Percentiles rank a stretch among this genome's conserved stretches.
Conservation (phyloP, 352 stramenopile species). For the Phytophthora uliginosa region DNA sequence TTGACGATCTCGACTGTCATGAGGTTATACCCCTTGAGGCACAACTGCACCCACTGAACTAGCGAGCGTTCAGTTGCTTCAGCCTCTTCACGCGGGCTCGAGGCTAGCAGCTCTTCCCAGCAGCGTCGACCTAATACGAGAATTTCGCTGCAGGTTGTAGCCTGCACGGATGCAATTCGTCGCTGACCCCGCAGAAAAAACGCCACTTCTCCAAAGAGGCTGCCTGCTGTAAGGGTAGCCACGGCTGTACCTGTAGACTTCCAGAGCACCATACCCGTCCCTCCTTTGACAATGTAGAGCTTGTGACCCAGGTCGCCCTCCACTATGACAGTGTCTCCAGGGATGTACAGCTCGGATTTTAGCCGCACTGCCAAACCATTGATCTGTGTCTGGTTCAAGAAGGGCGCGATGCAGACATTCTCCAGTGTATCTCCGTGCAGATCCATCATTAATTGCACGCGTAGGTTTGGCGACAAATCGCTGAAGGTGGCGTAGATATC, state of each 20-base stretch:
- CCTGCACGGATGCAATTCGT: conserved; percentile 75
- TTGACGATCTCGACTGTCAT: conserved; percentile 83
- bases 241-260: conserved; percentile 73
- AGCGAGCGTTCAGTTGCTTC: conserved; percentile 49
- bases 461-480: conserved; percentile 78
- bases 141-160: conserved; percentile 69
- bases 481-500: conserved; percentile 78
- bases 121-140: conserved; percentile 60
- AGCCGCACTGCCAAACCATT: conserved; percentile 66
- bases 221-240: conserved; percentile 60
- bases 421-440: conserved; percentile 66
- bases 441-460: conserved; percentile 80
- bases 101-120: conserved; percentile 61
- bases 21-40: conserved; percentile 76
- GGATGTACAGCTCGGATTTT: conserved; percentile 80
- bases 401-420: conserved; percentile 64
- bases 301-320: conserved; percentile 75
- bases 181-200: conserved; percentile 75
- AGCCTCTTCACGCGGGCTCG: conserved; percentile 52
- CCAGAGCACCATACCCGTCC: conserved; percentile 73
- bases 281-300: conserved; percentile 80
- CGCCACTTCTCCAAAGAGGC: conserved; percentile 79
- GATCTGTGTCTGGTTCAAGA: conserved; percentile 63
- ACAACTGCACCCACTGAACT: conserved; percentile 66
- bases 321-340: conserved; percentile 74